Conservation (phyloP, 257 asterid species). For the Solanum verrucosum region DNA sequence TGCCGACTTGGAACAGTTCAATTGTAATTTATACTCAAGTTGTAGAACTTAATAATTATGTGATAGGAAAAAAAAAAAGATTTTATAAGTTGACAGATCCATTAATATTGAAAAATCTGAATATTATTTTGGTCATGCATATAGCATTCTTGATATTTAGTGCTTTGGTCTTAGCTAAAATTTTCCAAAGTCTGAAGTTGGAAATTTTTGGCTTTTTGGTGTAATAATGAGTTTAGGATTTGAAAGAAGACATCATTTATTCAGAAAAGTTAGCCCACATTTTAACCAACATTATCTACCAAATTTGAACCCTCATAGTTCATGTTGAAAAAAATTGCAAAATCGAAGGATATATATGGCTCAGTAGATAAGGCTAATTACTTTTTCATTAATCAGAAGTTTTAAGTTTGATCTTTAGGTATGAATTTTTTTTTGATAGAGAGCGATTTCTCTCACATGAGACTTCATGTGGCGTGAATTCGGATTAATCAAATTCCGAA, state of each 20-base stretch:
- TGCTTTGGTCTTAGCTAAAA: background rate
- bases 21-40: background rate
- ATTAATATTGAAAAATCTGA: background rate
- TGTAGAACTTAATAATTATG: background rate
- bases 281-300: background rate
- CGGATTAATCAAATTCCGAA: too few relatives aligned
- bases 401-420: too few relatives aligned
- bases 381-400: too few relatives aligned
- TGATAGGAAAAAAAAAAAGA: background rate
- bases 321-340: background rate
- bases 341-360: too few relatives aligned
- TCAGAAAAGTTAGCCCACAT: background rate
- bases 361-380: too few relatives aligned
- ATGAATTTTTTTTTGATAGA: too few relatives aligned
- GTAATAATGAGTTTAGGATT: background rate
- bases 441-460: too few relatives aligned
- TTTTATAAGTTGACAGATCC: background rate
- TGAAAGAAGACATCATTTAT: background rate
- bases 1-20: background rate
- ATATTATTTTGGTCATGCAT: background rate
- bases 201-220: background rate
- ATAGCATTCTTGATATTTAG: background rate
- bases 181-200: background rate
- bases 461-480: fast-evolving
- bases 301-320: background rate